phyloP scores from a whole-genome alignment of 805 yeast genomes.

The Saturnispora saitoi region DNA sequence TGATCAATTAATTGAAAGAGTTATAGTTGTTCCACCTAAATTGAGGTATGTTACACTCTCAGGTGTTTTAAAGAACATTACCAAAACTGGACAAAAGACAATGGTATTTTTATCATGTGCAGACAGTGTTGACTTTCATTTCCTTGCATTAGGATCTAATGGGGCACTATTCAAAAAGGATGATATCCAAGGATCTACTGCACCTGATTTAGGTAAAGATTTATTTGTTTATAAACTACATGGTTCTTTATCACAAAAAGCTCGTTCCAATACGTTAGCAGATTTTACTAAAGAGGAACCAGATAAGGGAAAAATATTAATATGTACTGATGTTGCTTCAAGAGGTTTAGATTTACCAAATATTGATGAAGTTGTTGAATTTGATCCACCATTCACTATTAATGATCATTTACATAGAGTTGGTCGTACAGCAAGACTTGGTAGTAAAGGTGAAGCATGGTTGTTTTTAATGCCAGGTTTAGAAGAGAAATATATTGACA shows the following conservation, averaged over 20 bases:
- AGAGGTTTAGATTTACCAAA: conserved; percentile 91
- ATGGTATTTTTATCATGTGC: conserved; percentile 90
- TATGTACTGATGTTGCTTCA: conserved; percentile 97
- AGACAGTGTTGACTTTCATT: conserved; percentile 94
- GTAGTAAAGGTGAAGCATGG: conserved; percentile 68
- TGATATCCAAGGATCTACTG: conserved; percentile 27
- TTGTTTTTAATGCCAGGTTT: conserved; percentile 80
- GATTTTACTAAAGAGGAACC: conserved; percentile 42
- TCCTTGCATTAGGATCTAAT: conserved; percentile 56
- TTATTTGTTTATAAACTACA: conserved; percentile 62
- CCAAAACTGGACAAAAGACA: conserved; percentile 38
- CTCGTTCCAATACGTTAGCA: conserved; percentile 68
- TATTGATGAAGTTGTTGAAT: conserved; percentile 79
- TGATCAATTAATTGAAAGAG: conserved; percentile 77
- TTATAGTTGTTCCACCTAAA: conserved; percentile 86
- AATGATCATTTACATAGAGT: conserved; percentile 96
- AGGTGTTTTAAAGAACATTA: conserved; percentile 49
- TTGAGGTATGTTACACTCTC: conserved; percentile 75
- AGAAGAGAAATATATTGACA: conserved; percentile 76
- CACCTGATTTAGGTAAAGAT: conserved; percentile 42
- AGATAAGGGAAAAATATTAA: conserved; percentile 47
- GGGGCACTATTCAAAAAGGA: conserved; percentile 30
- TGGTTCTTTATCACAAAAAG: conserved; percentile 82
- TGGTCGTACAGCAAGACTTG: conserved; percentile 99
- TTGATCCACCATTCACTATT: conserved; percentile 88